Conservation (phyloP, 495 filamentous ascomycete genomes). For the Trichocladium uniseriatum region DNA sequence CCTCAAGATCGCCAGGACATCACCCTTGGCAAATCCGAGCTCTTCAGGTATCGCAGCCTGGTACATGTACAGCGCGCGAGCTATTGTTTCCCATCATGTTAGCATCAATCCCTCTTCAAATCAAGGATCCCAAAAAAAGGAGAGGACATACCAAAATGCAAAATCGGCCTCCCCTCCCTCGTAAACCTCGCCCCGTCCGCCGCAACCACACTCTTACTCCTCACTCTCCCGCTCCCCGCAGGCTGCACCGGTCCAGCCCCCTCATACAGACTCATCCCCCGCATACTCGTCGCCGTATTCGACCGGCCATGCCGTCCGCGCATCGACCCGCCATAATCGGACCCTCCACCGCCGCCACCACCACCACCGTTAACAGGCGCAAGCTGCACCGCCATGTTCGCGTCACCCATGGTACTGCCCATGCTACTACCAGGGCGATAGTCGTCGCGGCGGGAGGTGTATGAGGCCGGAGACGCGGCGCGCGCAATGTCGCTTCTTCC, state of each 20-base stretch:
- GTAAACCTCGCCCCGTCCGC: conserved; percentile 64
- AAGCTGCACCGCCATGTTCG: conserved; percentile 75
- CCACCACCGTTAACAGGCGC: conserved; percentile 32
- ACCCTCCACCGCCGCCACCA: not conserved
- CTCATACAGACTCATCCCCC: conserved; percentile 55
- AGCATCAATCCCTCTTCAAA: conserved; percentile 8
- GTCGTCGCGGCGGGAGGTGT: not conserved
- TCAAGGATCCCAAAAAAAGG: not conserved
- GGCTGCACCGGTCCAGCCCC: conserved; percentile 36
- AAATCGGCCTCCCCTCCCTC: conserved; percentile 73
- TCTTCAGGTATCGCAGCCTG: conserved; percentile 91
- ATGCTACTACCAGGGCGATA: conserved; percentile 29
- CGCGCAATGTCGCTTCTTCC: conserved; percentile 36
- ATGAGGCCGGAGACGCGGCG: conserved; percentile 47
- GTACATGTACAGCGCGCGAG: conserved; percentile 90
- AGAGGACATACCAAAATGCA: conserved; percentile 79
- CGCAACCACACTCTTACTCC: conserved; percentile 76
- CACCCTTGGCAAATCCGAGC: conserved; percentile 86
- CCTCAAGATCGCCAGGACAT: conserved; percentile 77
- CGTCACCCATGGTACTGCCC: not conserved
- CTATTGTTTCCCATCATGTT: conserved; percentile 41
- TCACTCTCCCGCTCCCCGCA: conserved; percentile 36
- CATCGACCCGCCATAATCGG: conserved; percentile 37
- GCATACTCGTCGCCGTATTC: conserved; percentile 6
- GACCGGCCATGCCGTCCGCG: conserved; percentile 30